phyloP scores from a whole-genome alignment of 768 basidiomycete genomes.

The Podaxis mareebaensis region DNA sequence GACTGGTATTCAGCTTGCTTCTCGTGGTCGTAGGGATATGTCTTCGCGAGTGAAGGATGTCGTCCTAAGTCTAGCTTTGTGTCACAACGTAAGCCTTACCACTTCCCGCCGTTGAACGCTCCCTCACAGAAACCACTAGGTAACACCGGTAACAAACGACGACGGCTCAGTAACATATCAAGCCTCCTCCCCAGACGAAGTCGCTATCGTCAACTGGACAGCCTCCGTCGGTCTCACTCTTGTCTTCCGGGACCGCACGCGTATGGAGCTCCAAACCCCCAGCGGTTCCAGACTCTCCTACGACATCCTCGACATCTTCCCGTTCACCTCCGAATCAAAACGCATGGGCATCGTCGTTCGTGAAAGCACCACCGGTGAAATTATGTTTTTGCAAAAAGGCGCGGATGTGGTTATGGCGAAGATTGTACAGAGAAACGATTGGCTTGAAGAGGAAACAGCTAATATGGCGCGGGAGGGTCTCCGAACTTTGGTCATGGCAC shows the following conservation, averaged over 20 bases:
- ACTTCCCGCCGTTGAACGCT: background rate
- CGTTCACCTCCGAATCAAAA: conserved; percentile 98
- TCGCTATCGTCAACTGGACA: conserved; percentile 98
- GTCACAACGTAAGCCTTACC: conserved; percentile 78
- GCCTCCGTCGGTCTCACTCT: conserved; percentile 92
- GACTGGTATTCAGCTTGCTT: conserved; percentile 82
- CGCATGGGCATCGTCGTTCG: conserved; percentile 98
- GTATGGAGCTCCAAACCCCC: conserved; percentile 82
- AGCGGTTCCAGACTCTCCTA: conserved; percentile 63
- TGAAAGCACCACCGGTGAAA: conserved; percentile 72
- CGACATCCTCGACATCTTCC: conserved; percentile 93
- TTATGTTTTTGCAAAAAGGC: conserved; percentile 93
- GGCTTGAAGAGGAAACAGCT: conserved; percentile 97
- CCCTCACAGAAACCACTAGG: conserved; percentile 44
- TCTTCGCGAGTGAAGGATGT: conserved; percentile 91
- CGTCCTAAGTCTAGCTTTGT: conserved; percentile 89
- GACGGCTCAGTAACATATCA: conserved; percentile 96
- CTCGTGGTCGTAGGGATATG: conserved; percentile 90
- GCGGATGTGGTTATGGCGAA: conserved; percentile 98
- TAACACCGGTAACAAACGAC: conserved; percentile 93
- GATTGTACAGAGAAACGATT: conserved; percentile 96
- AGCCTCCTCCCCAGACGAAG: conserved; percentile 98
- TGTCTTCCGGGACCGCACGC: conserved; percentile 84
- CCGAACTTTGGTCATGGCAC: conserved; percentile 89
- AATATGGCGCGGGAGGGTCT: conserved; percentile 98